These are phyloP conservation scores for Colletotrichum orchidophilum DNA, from an alignment of 2,329 filamentous ascomycete species.

Conservation along the genomic window DNA sequence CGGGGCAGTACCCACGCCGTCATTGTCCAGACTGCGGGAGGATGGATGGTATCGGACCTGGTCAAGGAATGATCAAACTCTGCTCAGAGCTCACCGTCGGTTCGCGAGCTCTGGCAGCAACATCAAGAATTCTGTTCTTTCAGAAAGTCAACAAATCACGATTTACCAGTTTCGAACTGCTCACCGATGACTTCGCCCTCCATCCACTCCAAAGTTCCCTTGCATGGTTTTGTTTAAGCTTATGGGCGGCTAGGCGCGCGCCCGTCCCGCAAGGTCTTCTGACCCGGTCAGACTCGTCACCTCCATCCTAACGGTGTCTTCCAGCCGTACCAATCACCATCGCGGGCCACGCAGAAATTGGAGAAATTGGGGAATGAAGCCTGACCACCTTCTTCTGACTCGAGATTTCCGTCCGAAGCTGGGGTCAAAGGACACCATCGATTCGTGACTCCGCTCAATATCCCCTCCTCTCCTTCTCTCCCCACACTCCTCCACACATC, in stretches of 20 bases:
- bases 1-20: conserved; percentile 3
- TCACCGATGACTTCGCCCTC: neutral
- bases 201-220: neutral
- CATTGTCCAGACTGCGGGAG: conserved; percentile 8
- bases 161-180: neutral
- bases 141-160: neutral
- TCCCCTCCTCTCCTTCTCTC: conserved; percentile 17
- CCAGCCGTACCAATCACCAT: conserved; percentile 31
- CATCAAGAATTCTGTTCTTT: neutral
- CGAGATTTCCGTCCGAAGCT: conserved; percentile 10
- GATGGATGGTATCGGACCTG: neutral
- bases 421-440: conserved; percentile 2
- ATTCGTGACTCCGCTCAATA: conserved; percentile 19
- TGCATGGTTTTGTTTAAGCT: conserved; percentile 26
- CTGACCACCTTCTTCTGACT: conserved; percentile 19
- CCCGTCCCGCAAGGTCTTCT: conserved; percentile 13
- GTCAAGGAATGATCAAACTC: neutral
- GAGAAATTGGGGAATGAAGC: conserved; percentile 24
- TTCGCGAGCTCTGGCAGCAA: neutral
- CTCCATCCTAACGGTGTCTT: neutral
- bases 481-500: conserved; percentile 32
- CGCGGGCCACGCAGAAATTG: conserved; percentile 7
- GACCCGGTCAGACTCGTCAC: neutral
- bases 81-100: conserved; percentile 7
- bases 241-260: conserved; percentile 29